Percentiles rank a stretch among this genome's conserved stretches.
These are phyloP conservation scores for Salix dunnii DNA, from an alignment of 345 rosid genomes.

Conservation along the genomic window DNA sequence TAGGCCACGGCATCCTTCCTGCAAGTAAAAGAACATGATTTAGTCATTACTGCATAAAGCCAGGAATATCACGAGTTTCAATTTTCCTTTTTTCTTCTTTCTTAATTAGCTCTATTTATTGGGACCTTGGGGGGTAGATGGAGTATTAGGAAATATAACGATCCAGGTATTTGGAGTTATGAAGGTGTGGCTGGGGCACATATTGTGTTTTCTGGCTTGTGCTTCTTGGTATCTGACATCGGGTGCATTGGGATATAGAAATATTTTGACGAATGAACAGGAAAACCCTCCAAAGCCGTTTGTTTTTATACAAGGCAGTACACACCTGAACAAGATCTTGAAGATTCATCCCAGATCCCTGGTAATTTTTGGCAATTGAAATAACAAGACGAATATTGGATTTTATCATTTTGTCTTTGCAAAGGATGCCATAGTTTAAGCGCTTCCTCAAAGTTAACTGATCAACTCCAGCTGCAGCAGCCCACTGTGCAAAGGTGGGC, in stretches of 20 bases:
- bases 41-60: constrained; percentile 3
- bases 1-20: constrained; percentile 98
- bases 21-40: constrained; percentile 16
- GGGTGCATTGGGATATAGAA: not conserved
- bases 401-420: constrained; percentile 94
- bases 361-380: constrained; percentile 91
- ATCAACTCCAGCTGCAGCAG: constrained; percentile 86
- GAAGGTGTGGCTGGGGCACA: not conserved
- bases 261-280: not conserved
- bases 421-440: constrained; percentile 54
- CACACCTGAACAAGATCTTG: constrained; percentile 95
- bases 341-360: constrained; percentile 83
- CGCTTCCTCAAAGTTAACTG: constrained; percentile 66
- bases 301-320: not conserved
- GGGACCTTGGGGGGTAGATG: not conserved
- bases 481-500: constrained; percentile 85
- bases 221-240: not conserved
- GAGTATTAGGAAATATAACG: not conserved
- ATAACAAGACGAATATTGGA: constrained; percentile 94
- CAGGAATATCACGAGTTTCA: too few relatives aligned
- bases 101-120: not conserved
- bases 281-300: not conserved
- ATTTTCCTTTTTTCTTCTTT: not conserved
- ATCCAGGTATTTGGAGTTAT: too few relatives aligned
- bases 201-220: not conserved